These are phyloP conservation scores for Crataegus laevigata DNA, from an alignment of 306 rosid species.

Conservation along the genomic window DNA sequence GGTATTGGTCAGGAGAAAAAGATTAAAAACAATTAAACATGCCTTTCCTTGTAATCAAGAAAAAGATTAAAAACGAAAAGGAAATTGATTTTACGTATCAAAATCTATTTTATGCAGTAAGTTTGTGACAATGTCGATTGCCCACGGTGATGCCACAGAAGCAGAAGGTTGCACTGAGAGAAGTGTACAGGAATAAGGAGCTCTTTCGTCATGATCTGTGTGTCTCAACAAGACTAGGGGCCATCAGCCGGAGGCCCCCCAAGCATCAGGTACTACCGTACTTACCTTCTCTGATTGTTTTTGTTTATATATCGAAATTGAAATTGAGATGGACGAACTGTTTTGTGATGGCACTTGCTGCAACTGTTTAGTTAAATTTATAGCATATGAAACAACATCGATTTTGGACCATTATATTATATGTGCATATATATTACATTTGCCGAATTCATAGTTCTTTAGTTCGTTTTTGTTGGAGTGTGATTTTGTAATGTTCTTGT, in stretches of 20 bases:
- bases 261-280: slow-evolving; percentile 84
- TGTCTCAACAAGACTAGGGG: slow-evolving; percentile 89
- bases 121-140: slow-evolving; percentile 80
- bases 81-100: background rate
- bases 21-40: too few species aligned
- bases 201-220: slow-evolving; percentile 89
- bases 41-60: too few species aligned
- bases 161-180: slow-evolving; percentile 81
- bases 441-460: background rate
- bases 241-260: slow-evolving; percentile 83
- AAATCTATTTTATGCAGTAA: slow-evolving; percentile 42
- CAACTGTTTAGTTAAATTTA: background rate
- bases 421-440: background rate
- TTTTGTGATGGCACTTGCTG: background rate
- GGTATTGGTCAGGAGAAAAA: too few species aligned
- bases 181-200: slow-evolving; percentile 80
- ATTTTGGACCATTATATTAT: background rate
- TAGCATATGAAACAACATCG: background rate
- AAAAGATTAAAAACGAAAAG: too few species aligned
- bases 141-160: slow-evolving; percentile 95
- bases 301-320: background rate
- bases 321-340: background rate
- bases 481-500: background rate
- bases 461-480: background rate
- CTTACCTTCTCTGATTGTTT: background rate